Base-by-base conservation (phyloP, 164 flowering plant species). In the Chimonanthus salicifolius region DNA sequence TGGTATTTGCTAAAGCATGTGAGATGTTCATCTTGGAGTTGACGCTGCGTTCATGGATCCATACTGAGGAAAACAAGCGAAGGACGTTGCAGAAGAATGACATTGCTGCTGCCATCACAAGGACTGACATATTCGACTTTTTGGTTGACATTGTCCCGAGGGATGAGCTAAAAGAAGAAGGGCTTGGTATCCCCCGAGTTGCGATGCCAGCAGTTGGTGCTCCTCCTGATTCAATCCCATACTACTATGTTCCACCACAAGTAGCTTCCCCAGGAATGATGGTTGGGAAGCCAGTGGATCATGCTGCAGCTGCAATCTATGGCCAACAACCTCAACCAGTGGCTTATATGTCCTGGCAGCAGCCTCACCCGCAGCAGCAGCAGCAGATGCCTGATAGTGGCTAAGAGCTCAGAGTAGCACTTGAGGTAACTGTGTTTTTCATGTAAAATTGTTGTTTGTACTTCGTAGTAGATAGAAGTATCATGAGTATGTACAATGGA, bases 21-120 rank as follows among this genome's bases (percentile, higher is more conserved):
- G 78, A 76, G 71, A 76, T 76, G 74, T 76, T 76, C 13, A 72
- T 76, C 58, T 67, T 76, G 78, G 78, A 76, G 15, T 33, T 76
- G 67, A 76, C 78, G 15, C 60, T 76, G 54, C 78, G 78, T 2
- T 71, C 78, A 18, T 76, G 78, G 78, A 71, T 76, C 58, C 78
- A 76, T 65, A 76, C 78, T 21, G 78, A 76, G 71, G 78, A 76
- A 67, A 76, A 76, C 78, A 76, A 76, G 66, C 74, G 78, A 18
- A 58, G 78, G 51, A 76, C 78, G 7, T 60, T 76, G 71, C 78
- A 76, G 74, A 76, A 76, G 71, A 76, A 76, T 47, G 78, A 76
- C 74, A 76, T 76, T 50, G 78, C 78, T 47, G 78, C 78, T 6
- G 78, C 78, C 43, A 71, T 76, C 47, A 71, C 78, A 5, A 66